Conservation (phyloP, 2,329 filamentous ascomycete species). For the Exserohilum turcica region DNA sequence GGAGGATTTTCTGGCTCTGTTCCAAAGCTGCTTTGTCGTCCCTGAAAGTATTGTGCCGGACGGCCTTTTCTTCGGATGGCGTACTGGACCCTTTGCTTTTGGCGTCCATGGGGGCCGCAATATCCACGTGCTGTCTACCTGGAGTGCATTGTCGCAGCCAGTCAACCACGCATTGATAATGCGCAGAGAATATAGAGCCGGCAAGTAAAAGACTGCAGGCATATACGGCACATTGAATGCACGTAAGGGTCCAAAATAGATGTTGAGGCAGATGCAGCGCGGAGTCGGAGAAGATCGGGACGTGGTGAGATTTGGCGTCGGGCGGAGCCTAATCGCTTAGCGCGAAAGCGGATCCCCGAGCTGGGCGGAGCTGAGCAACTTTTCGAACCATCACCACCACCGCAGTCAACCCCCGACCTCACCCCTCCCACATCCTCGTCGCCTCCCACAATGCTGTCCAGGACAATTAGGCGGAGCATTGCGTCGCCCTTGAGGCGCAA, state of each 20-base stretch:
- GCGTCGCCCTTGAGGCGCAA: constrained; percentile 48
- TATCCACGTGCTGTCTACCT: background rate
- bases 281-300: constrained; percentile 18
- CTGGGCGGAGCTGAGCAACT: constrained; percentile 27
- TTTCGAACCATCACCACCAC: constrained; percentile 27
- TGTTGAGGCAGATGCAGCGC: constrained; percentile 3
- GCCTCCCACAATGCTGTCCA: constrained; percentile 46
- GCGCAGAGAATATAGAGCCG: background rate
- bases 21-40: background rate
- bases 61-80: background rate
- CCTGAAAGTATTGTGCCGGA: background rate
- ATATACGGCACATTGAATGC: too few species aligned
- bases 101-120: background rate
- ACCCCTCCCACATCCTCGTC: constrained; percentile 23
- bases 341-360: constrained; percentile 25
- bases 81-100: background rate
- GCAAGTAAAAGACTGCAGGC: background rate
- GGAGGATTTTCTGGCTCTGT: background rate
- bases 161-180: background rate
- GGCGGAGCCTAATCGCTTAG: constrained; percentile 16
- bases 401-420: constrained; percentile 24
- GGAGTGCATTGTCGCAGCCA: background rate
- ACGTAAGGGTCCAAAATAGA: background rate
- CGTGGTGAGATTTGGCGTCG: constrained; percentile 13
- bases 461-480: constrained; percentile 49